Conservation (phyloP, 2,329 filamentous ascomycete genomes). For the Fusarium falciforme region DNA sequence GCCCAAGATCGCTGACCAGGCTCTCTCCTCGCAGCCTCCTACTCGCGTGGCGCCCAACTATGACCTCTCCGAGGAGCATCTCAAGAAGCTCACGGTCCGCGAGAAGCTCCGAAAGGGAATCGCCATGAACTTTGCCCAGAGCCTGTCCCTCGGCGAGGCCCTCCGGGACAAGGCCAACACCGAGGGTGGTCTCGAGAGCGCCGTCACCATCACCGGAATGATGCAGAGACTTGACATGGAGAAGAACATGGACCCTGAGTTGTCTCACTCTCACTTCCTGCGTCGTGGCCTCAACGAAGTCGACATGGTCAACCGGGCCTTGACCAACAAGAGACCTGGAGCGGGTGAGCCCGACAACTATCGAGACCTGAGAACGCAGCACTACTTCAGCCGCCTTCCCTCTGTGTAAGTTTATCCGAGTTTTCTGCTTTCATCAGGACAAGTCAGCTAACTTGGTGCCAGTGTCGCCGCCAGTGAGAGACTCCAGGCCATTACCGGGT, state of each 20-base stretch:
- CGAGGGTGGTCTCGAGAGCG: neutral
- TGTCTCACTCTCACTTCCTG: neutral
- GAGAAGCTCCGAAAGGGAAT: conserved; percentile 38
- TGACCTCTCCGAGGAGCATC: conserved; percentile 25
- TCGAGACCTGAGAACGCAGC: neutral
- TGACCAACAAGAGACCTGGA: conserved; percentile 3
- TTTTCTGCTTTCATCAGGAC: neutral
- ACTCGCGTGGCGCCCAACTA: neutral
- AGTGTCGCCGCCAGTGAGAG: conserved; percentile 24
- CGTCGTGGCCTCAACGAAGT: neutral
- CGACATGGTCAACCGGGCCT: conserved; percentile 5
- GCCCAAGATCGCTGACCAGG: neutral
- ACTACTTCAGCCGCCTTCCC: conserved; percentile 2
- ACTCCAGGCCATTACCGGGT: conserved; percentile 31
- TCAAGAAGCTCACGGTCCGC: conserved; percentile 17
- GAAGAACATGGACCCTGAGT: conserved; percentile 8
- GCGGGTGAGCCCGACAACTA: neutral
- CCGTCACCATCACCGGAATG: conserved; percentile 13
- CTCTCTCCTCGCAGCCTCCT: neutral
- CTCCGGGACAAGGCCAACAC: neutral
- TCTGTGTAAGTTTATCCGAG: conserved; percentile 10
- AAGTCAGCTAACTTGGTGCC: neutral
- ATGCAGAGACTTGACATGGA: conserved; percentile 13
- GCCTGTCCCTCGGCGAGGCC: neutral
- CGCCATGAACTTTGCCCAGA: conserved; percentile 29